A percentile compares a stretch with the other conserved stretches of the same genome.
Conservation (phyloP, 371 early-diverging fungal genomes). For the Actinomortierella wolfii region DNA sequence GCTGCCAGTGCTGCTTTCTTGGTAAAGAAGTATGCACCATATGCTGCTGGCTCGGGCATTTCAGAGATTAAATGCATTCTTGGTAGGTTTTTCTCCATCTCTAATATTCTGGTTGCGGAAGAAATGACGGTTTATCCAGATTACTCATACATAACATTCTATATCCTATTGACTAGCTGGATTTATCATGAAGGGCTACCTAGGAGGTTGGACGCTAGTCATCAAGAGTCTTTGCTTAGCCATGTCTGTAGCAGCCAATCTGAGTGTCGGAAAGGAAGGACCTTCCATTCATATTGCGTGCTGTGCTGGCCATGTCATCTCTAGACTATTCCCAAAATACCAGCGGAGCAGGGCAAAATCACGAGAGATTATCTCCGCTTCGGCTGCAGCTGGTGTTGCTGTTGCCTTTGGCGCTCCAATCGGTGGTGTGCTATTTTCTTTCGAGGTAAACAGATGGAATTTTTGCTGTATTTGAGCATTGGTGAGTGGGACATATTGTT, state of each 20-base stretch:
- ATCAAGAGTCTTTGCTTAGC: constrained; percentile 89
- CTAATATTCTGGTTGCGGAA: too few relatives aligned
- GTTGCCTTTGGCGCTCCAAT: constrained; percentile 95
- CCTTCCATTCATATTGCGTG: constrained; percentile 95
- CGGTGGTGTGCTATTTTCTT: constrained; percentile 90
- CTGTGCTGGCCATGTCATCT: constrained; percentile 86
- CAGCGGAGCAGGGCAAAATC: constrained; percentile 82
- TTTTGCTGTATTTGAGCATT: not conserved
- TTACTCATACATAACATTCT: too few relatives aligned
- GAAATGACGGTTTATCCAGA: too few relatives aligned
- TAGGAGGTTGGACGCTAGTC: constrained; percentile 84
- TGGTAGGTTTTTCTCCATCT: too few relatives aligned
- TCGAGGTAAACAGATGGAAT: constrained; percentile 50
- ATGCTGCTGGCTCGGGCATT: constrained; percentile 94
- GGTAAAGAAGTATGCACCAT: constrained; percentile 77
- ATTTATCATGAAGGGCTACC: constrained; percentile 88
- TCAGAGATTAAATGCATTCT: constrained; percentile 95
- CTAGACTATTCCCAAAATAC: constrained; percentile 80
- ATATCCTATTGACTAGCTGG: constrained; percentile 63
- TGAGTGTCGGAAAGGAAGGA: constrained; percentile 93
- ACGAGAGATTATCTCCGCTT: constrained; percentile 87
- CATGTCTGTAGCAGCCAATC: constrained; percentile 80
- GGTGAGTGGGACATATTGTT: not conserved
- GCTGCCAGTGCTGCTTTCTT: constrained; percentile 61
- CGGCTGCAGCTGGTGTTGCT: constrained; percentile 90